Percentiles rank a stretch among this genome's conserved stretches.
Conservation (phyloP, 2,329 filamentous ascomycete genomes). For the Gaeumannomyces sp. region DNA sequence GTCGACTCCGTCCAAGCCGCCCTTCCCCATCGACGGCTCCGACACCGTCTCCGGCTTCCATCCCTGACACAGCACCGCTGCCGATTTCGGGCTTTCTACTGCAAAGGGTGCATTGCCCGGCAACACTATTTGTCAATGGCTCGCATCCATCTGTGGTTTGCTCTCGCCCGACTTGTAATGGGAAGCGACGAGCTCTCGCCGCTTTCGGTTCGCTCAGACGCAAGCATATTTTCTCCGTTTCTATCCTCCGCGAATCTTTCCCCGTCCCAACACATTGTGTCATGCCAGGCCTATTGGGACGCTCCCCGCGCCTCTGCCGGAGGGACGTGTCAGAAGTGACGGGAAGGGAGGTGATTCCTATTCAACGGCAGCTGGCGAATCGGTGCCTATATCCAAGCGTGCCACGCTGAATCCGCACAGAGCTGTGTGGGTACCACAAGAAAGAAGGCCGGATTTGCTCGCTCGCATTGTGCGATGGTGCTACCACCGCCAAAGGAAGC, state of each 20-base stretch:
- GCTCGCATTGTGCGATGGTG: neutral
- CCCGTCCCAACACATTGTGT: neutral
- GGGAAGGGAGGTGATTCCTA: no score
- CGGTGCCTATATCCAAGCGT: no score
- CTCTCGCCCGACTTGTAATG: neutral
- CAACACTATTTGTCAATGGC: neutral
- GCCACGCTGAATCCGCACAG: neutral
- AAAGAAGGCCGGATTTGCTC: neutral
- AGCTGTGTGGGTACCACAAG: neutral
- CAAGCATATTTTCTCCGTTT: no score
- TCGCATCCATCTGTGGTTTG: no score
- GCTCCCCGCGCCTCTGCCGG: no score
- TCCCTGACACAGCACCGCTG: neutral
- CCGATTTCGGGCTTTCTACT: neutral
- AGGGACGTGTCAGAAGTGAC: no score
- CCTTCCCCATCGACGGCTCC: neutral
- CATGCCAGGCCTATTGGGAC: no score
- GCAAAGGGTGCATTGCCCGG: no score
- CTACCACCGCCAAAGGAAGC: neutral
- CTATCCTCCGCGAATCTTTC: neutral
- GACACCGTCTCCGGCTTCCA: neutral
- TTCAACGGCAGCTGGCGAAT: neutral
- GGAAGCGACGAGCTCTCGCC: neutral
- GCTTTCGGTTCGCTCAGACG: neutral
- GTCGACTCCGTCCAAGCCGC: no score